Percentiles rank a stretch among this genome's conserved stretches.
These are phyloP conservation scores for Gamsiella multidivaricata DNA, from an alignment of 192 early-diverging fungal species.

Conservation along the genomic window DNA sequence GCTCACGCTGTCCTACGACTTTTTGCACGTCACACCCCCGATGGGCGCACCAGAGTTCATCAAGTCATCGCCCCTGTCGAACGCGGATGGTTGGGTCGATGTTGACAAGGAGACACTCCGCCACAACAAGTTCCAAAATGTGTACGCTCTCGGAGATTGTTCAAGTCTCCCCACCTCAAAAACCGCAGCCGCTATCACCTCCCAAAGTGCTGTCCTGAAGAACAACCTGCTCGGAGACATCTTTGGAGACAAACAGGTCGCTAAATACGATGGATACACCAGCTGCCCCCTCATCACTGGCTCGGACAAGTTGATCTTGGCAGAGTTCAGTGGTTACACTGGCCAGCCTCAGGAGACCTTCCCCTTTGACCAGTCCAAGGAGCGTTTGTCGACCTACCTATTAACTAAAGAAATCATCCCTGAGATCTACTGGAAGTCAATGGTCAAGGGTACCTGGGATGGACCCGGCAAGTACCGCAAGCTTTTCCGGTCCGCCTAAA, in stretches of 20 bases:
- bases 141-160: constrained; percentile 87
- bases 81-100: constrained; percentile 86
- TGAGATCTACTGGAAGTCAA: constrained; percentile 82
- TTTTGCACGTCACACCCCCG: constrained; percentile 88
- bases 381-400: constrained; percentile 73
- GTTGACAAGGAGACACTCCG: constrained; percentile 83
- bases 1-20: constrained; percentile 76
- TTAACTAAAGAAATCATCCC: constrained; percentile 84
- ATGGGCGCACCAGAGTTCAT: constrained; percentile 85
- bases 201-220: constrained; percentile 79
- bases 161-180: constrained; percentile 90
- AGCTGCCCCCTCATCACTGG: constrained; percentile 82
- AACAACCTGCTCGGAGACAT: constrained; percentile 77
- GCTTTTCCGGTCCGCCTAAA: constrained; percentile 54
- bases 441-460: constrained; percentile 83
- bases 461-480: constrained; percentile 75
- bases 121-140: constrained; percentile 80
- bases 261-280: constrained; percentile 86
- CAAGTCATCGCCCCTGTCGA: constrained; percentile 72
- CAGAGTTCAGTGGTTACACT: constrained; percentile 87
- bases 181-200: constrained; percentile 90
- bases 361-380: constrained; percentile 82
- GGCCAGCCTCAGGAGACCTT: constrained; percentile 82
- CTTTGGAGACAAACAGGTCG: constrained; percentile 47
- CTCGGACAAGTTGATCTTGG: constrained; percentile 82